Percentiles rank a stretch among this genome's conserved stretches.
phyloP scores from a whole-genome alignment of 345 rosid species.

The Pugionium cornutum region DNA sequence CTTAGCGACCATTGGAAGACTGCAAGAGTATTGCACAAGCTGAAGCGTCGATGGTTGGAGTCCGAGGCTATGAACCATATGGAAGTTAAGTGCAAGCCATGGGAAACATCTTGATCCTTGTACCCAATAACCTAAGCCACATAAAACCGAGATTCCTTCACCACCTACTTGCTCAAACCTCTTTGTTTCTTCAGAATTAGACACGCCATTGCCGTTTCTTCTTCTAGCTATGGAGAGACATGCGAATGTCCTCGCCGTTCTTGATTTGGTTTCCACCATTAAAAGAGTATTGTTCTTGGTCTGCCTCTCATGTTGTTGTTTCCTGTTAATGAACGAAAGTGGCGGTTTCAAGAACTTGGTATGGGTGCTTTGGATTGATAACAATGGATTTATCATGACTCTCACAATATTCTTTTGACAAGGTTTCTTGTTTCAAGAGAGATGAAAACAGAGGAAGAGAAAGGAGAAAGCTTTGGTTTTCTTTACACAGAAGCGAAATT shows the following conservation, averaged over 20 bases:
- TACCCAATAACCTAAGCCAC: slow-evolving; percentile 89
- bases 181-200: slow-evolving; percentile 32
- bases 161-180: slow-evolving; percentile 46
- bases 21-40: slow-evolving; percentile 78
- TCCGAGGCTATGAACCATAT: slow-evolving; percentile 70
- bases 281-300: slow-evolving; percentile 28
- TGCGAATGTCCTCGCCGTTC: slow-evolving; percentile 30
- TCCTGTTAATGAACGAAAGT: slow-evolving; percentile 9
- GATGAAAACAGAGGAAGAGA: slow-evolving; percentile 4
- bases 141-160: slow-evolving; percentile 53
- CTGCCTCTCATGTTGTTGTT: slow-evolving; percentile 14
- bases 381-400: slow-evolving; percentile 29
- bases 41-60: slow-evolving; percentile 76
- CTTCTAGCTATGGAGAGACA: slow-evolving; percentile 44
- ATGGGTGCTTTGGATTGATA: slow-evolving; percentile 34
- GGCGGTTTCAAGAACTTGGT: slow-evolving; percentile 30
- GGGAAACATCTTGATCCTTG: slow-evolving; percentile 95
- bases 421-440: slow-evolving; percentile 9
- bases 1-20: slow-evolving; percentile 85
- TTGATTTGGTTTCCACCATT: slow-evolving; percentile 32
- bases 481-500: slow-evolving; percentile 4
- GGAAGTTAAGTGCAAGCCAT: slow-evolving; percentile 88
- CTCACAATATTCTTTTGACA: neutral
- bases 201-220: slow-evolving; percentile 36
- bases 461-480: slow-evolving; percentile 8